Conservation (phyloP, 2,329 filamentous ascomycete genomes). For the Chaetomium olivaceum region DNA sequence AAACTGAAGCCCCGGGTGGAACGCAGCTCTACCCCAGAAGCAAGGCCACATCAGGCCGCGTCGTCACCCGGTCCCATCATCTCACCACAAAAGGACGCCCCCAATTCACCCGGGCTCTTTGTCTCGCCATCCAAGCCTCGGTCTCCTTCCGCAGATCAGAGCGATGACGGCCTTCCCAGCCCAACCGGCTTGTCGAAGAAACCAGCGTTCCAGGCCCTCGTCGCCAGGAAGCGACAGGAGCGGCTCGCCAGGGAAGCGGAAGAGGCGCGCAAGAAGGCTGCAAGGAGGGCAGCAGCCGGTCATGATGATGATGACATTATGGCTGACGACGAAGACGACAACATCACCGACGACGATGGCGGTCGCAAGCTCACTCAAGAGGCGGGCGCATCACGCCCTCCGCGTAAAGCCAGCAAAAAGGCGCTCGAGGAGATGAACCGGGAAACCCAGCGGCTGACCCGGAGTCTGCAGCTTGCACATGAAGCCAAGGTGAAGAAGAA, state of each 20-base stretch:
- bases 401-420: conserved; percentile 90
- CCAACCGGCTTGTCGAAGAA: conserved; percentile 49
- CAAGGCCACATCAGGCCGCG: conserved; percentile 24
- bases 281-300: conserved; percentile 45
- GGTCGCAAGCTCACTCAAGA: conserved; percentile 69
- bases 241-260: conserved; percentile 69
- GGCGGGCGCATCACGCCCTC: conserved; percentile 51
- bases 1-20: conserved; percentile 43
- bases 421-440: conserved; percentile 92
- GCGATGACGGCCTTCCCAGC: conserved; percentile 45
- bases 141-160: conserved; percentile 38
- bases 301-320: conserved; percentile 42
- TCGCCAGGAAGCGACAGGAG: conserved; percentile 72
- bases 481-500: conserved; percentile 90
- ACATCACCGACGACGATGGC: conserved; percentile 61
- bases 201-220: conserved; percentile 66
- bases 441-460: conserved; percentile 86
- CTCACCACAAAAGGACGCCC: conserved; percentile 35
- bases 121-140: conserved; percentile 34
- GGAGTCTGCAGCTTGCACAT: conserved; percentile 89
- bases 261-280: conserved; percentile 51
- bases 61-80: conserved; percentile 32
- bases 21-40: conserved; percentile 40
- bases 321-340: conserved; percentile 48
- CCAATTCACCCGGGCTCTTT: conserved; percentile 30